A percentile compares a stretch with the other conserved stretches of the same genome.
phyloP scores from a whole-genome alignment of 768 basidiomycete genomes.

The Lentinus tigrinus region DNA sequence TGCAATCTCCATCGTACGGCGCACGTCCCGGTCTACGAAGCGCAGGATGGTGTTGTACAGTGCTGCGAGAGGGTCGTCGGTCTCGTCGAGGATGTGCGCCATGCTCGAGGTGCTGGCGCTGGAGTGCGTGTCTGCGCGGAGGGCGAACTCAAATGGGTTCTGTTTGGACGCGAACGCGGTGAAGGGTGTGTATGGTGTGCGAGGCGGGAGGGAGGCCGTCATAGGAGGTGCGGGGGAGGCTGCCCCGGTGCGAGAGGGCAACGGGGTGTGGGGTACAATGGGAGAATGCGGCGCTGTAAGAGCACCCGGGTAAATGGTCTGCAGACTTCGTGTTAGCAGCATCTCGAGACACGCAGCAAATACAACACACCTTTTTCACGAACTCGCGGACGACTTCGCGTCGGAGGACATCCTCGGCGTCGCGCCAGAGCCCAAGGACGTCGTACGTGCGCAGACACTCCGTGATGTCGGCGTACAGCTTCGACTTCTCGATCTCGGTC shows the following conservation, averaged over 20 bases:
- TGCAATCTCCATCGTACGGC: slow-evolving; percentile 72
- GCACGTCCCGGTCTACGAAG: slow-evolving; percentile 76
- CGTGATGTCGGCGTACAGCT: slow-evolving; percentile 61
- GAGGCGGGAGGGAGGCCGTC: slow-evolving; percentile 51
- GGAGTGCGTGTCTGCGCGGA: slow-evolving; percentile 25
- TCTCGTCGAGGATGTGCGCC: slow-evolving; percentile 61
- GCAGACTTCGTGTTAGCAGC: background rate
- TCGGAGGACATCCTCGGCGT: slow-evolving; percentile 85
- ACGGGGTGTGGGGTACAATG: slow-evolving; percentile 74
- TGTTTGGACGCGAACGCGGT: slow-evolving; percentile 46
- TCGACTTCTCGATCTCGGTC: slow-evolving; percentile 64
- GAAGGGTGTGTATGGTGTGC: slow-evolving; percentile 53
- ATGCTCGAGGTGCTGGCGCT: slow-evolving; percentile 28
- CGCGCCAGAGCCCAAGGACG: slow-evolving; percentile 73
- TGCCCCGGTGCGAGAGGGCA: slow-evolving; percentile 27
- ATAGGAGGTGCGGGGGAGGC: slow-evolving; percentile 27
- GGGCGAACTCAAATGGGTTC: slow-evolving; percentile 36
- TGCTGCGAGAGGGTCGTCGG: slow-evolving; percentile 65
- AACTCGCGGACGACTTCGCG: slow-evolving; percentile 71
- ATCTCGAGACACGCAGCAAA: background rate
- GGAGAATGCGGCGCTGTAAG: slow-evolving; percentile 71
- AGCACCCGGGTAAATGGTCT: slow-evolving; percentile 73
- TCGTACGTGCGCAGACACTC: slow-evolving; percentile 85
- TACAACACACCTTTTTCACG: slow-evolving; percentile 60
- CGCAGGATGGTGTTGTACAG: slow-evolving; percentile 81